phyloP scores from a whole-genome alignment of 1,284 basidiomycete genomes.

The Ustanciosporium gigantosporum region DNA sequence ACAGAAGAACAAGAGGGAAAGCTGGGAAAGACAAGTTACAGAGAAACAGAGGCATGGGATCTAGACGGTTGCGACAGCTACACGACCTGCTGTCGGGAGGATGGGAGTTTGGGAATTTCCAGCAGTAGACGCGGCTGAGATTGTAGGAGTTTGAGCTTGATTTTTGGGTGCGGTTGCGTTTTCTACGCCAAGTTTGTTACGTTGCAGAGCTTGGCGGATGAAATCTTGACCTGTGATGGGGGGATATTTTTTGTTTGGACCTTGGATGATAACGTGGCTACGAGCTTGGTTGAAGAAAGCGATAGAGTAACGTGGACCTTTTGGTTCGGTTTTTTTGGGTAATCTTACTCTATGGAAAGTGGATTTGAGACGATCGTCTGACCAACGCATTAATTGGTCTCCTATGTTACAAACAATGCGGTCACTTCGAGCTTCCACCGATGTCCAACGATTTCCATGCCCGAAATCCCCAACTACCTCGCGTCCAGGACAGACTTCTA shows the following conservation, averaged over 20 bases:
- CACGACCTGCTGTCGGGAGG: too few species aligned
- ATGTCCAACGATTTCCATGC: constrained; percentile 65
- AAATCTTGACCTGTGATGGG: constrained; percentile 29
- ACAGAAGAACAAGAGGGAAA: too few species aligned
- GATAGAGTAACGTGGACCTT: constrained; percentile 48
- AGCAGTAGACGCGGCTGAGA: too few species aligned
- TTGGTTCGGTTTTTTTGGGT: constrained; percentile 58
- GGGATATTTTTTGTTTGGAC: constrained; percentile 40
- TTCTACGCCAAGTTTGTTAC: constrained; percentile 26
- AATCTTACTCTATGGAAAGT: constrained; percentile 69
- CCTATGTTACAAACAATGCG: constrained; percentile 70
- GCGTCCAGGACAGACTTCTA: constrained; percentile 65
- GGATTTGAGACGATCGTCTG: constrained; percentile 69
- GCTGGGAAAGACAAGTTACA: too few species aligned
- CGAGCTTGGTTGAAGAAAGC: constrained; percentile 57
- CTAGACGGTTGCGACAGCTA: too few species aligned
- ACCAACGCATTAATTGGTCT: constrained; percentile 70
- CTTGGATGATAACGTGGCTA: constrained; percentile 45
- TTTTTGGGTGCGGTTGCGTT: too few species aligned
- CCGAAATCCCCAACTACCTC: constrained; percentile 66
- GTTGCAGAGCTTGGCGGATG: constrained; percentile 46
- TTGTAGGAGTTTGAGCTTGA: too few species aligned
- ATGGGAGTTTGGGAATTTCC: too few species aligned
- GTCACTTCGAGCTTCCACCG: constrained; percentile 63
- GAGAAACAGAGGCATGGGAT: not conserved